Percentiles rank a stretch among this genome's conserved stretches.
Conservation (phyloP, 306 rosid genomes). For the Pachyrhizus erosus region DNA sequence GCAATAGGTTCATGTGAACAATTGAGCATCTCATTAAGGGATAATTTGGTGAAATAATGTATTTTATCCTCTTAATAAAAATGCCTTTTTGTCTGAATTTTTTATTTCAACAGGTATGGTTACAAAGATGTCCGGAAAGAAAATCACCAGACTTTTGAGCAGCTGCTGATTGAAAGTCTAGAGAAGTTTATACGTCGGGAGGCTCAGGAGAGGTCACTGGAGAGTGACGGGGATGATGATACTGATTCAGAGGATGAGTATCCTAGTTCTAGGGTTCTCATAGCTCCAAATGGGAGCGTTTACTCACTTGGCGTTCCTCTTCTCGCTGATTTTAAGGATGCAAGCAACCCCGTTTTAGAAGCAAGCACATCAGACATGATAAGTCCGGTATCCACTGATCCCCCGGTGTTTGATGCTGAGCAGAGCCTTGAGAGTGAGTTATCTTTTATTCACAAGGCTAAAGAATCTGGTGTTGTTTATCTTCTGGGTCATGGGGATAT, state of each 20-base stretch:
- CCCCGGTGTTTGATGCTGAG: slow-evolving; percentile 63
- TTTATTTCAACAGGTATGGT: slow-evolving; percentile 73
- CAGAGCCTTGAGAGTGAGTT: slow-evolving; percentile 88
- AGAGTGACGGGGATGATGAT: slow-evolving; percentile 86
- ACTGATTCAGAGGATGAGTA: slow-evolving; percentile 62
- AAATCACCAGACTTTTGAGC: slow-evolving; percentile 94
- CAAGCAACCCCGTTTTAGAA: slow-evolving; percentile 53
- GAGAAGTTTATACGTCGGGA: slow-evolving; percentile 96
- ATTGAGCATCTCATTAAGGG: slow-evolving; percentile 19
- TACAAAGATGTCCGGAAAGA: slow-evolving; percentile 96
- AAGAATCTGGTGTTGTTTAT: slow-evolving; percentile 94
- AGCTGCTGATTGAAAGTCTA: slow-evolving; percentile 91
- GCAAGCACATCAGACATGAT: slow-evolving; percentile 72
- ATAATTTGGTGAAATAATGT: slow-evolving; percentile 7
- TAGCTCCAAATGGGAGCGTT: slow-evolving; percentile 91
- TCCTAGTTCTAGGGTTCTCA: slow-evolving; percentile 69
- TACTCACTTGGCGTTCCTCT: slow-evolving; percentile 92
- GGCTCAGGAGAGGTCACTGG: slow-evolving; percentile 88
- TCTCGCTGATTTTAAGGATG: slow-evolving; percentile 59
- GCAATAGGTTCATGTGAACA: slow-evolving; percentile 19
- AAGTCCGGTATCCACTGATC: slow-evolving; percentile 46
- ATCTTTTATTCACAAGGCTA: slow-evolving; percentile 90
- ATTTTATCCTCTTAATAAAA: background rate
- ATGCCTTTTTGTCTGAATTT: slow-evolving; percentile 28
- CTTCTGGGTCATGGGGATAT: slow-evolving; percentile 97